phyloP scores from a whole-genome alignment of 495 filamentous ascomycete genomes.

The Echria macrotheca region DNA sequence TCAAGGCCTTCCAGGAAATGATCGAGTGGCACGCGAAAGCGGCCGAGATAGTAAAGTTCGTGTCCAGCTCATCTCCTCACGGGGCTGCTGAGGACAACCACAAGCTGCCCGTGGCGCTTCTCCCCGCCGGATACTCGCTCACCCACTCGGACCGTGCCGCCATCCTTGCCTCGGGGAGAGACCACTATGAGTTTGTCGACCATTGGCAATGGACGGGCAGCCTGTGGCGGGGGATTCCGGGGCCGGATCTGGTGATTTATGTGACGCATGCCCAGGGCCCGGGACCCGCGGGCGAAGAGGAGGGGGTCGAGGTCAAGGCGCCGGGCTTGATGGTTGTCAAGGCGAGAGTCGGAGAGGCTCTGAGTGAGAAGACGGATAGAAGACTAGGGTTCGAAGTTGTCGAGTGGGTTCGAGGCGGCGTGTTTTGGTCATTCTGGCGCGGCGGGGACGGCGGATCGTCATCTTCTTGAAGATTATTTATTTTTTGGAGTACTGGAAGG shows the following conservation, averaged over 20 bases:
- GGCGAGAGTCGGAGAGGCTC: conserved; percentile 16
- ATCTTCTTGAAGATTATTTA: too few relatives aligned
- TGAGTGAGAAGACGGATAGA: conserved; percentile 63
- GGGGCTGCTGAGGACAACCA: neutral
- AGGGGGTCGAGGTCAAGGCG: conserved; percentile 53
- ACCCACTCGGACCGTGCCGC: conserved; percentile 71
- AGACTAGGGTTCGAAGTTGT: conserved; percentile 77
- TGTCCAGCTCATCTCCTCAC: conserved; percentile 37
- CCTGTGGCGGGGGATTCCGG: conserved; percentile 82
- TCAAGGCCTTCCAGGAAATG: conserved; percentile 65
- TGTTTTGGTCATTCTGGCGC: conserved; percentile 19
- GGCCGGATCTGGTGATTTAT: conserved; percentile 81
- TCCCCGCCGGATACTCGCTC: conserved; percentile 67
- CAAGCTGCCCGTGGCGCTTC: conserved; percentile 58
- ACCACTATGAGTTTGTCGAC: conserved; percentile 74
- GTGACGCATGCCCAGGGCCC: conserved; percentile 34
- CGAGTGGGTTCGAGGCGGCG: conserved; percentile 61
- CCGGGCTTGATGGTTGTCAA: conserved; percentile 34
- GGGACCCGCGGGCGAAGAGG: conserved; percentile 23
- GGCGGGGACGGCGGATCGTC: conserved; percentile 3
- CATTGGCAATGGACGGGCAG: conserved; percentile 99
- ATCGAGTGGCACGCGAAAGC: conserved; percentile 66
- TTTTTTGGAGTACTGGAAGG: too few relatives aligned
- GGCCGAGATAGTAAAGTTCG: conserved; percentile 58
- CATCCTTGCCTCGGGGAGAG: conserved; percentile 62